Conservation (phyloP, 2,329 filamentous ascomycete genomes). For the Lachnellula suecica region DNA sequence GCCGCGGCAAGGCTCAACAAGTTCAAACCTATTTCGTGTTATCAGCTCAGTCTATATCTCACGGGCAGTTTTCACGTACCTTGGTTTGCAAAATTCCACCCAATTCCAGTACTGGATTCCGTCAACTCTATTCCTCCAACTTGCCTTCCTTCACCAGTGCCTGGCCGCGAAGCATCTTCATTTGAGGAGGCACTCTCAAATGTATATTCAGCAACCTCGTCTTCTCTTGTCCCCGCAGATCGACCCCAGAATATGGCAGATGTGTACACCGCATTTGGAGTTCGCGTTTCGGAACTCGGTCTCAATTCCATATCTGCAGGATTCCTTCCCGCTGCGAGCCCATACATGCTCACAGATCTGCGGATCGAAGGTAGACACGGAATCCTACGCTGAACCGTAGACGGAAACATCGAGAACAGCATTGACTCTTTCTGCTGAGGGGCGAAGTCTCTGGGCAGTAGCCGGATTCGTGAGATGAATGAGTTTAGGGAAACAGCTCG, state of each 20-base stretch:
- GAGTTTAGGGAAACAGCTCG: not conserved
- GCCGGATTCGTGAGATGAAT: not conserved
- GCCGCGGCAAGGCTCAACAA: slow-evolving; percentile 45
- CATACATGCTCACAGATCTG: slow-evolving; percentile 36
- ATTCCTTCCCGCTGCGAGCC: slow-evolving; percentile 10
- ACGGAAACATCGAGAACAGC: slow-evolving; percentile 53
- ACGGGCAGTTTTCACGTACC: slow-evolving; percentile 34
- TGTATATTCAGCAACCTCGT: slow-evolving; percentile 17
- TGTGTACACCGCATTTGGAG: slow-evolving; percentile 23
- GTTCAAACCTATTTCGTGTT: slow-evolving; percentile 38
- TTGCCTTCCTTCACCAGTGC: not conserved
- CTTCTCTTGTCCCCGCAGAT: slow-evolving; percentile 6
- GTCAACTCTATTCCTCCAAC: slow-evolving; percentile 12
- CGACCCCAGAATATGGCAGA: slow-evolving; percentile 24
- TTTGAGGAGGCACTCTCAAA: slow-evolving; percentile 17
- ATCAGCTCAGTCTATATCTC: not conserved
- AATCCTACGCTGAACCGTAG: slow-evolving; percentile 50
- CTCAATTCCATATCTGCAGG: slow-evolving; percentile 26
- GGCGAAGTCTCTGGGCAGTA: slow-evolving; percentile 13
- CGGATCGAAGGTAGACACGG: slow-evolving; percentile 50
- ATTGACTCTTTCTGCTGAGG: slow-evolving; percentile 37
- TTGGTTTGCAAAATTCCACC: slow-evolving; percentile 51
- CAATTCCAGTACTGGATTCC: slow-evolving; percentile 38
- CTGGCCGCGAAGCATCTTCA: slow-evolving; percentile 15
- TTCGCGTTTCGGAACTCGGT: slow-evolving; percentile 31